Evolutionary conservation across 2,329 filamentous ascomycete genomes (phyloP).

Genomic region (Trichoderma oligosporum): DNA sequence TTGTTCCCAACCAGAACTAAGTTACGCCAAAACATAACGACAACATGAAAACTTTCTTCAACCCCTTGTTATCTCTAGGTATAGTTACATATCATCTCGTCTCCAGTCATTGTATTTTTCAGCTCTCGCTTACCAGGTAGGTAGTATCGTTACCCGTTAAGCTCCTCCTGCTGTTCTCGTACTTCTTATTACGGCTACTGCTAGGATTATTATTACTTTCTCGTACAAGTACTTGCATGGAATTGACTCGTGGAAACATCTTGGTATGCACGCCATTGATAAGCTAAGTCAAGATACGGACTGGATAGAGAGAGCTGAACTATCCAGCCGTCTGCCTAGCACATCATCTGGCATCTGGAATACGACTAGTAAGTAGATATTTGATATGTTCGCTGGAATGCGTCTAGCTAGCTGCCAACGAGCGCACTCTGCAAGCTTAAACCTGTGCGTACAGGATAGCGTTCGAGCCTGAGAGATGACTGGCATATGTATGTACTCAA

Average conservation of each 20-base stretch:
- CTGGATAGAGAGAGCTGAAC: neutral
- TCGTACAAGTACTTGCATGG: neutral
- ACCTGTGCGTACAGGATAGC: neutral
- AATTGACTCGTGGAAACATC: neutral
- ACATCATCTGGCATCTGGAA: conserved; percentile 14
- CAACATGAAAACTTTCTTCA: conserved; percentile 15
- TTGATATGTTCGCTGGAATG: neutral
- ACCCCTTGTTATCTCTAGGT: conserved; percentile 12
- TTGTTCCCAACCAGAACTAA: neutral
- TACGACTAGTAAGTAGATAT: neutral
- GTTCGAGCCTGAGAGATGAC: conserved; percentile 8
- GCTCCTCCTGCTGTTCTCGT: neutral
- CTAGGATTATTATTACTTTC: neutral
- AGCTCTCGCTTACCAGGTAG: too few relatives aligned
- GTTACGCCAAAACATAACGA: conserved; percentile 11
- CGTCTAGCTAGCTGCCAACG: conserved; percentile 1
- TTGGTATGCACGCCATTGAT: conserved; percentile 17
- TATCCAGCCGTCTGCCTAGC: neutral
- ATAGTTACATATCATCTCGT: conserved; percentile 3
- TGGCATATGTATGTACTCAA: conserved; percentile 9
- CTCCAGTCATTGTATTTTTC: too few relatives aligned
- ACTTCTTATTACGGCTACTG: conserved; percentile 2
- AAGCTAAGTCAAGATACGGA: neutral
- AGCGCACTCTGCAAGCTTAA: conserved; percentile 6
- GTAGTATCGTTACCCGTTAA: conserved; percentile 2